Evolutionary conservation across 345 rosid species (phyloP).

Genomic region (Trapa bicornis): DNA sequence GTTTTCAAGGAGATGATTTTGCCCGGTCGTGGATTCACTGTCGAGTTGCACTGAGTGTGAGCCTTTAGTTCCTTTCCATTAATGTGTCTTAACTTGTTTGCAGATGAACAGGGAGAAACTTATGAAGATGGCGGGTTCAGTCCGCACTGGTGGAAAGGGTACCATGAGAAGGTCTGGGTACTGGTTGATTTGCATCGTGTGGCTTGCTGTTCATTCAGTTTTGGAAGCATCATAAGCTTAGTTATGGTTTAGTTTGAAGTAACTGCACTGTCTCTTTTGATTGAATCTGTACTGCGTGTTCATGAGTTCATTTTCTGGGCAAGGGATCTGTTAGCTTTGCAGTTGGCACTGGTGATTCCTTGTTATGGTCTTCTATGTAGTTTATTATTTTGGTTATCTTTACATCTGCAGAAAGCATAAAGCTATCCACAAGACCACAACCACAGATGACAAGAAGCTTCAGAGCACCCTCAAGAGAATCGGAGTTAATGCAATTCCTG

Average conservation of each 20-base stretch:
- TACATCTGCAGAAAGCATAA: conserved; percentile 67
- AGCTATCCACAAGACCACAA: conserved; percentile 95
- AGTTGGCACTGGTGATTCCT: neutral
- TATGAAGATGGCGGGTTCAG: conserved; percentile 88
- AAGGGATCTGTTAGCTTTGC: neutral
- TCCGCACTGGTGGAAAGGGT: conserved; percentile 98
- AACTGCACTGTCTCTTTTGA: too few species aligned
- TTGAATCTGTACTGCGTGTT: neutral
- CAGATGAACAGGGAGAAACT: conserved; percentile 90
- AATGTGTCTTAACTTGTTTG: neutral
- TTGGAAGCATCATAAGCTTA: neutral
- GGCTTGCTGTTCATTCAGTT: neutral
- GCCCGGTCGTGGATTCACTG: too few species aligned
- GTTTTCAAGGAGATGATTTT: neutral
- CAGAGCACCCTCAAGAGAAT: conserved; percentile 94
- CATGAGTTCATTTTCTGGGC: neutral
- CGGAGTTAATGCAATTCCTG: conserved; percentile 87
- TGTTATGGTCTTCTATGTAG: neutral
- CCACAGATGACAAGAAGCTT: conserved; percentile 91
- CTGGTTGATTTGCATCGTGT: too few species aligned
- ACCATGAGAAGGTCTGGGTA: conserved; percentile 59
- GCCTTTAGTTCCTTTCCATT: neutral
- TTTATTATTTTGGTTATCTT: neutral
- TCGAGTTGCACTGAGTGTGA: neutral
- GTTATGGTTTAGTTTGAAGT: neutral